Conservation (phyloP, 192 early-diverging fungal genomes). For the Thamnidium elegans region DNA sequence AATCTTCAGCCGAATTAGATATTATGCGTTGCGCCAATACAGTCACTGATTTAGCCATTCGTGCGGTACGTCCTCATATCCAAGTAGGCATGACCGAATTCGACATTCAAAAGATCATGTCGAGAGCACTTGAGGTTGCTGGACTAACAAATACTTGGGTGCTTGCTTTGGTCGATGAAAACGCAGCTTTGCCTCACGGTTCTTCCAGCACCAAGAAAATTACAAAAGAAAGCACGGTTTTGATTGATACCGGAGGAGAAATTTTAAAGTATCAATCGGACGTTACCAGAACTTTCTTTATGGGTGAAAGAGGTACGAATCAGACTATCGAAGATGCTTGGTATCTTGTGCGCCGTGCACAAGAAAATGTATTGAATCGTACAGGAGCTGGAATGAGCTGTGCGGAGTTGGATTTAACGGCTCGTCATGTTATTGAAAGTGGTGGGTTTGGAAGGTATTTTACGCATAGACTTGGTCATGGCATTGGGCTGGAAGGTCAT, state of each 20-base stretch:
- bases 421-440: conserved; percentile 35
- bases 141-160: conserved; percentile 39
- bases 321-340: conserved; percentile 44
- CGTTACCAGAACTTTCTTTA: conserved; percentile 50
- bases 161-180: conserved; percentile 43
- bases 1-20: conserved; percentile 45
- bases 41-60: conserved; percentile 43
- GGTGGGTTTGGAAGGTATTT: conserved; percentile 44
- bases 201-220: conserved; percentile 39
- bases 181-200: conserved; percentile 51
- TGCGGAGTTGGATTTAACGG: conserved; percentile 47
- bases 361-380: conserved; percentile 35
- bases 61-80: conserved; percentile 37
- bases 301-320: conserved; percentile 28
- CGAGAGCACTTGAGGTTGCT: conserved; percentile 26
- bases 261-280: conserved; percentile 47
- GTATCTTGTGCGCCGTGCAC: conserved; percentile 45
- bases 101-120: conserved; percentile 37
- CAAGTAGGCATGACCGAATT: conserved; percentile 33
- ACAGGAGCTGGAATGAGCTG: conserved; percentile 32
- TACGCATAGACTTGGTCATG: conserved; percentile 53
- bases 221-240: conserved; percentile 36
- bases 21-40: conserved; percentile 46
- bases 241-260: conserved; percentile 49
- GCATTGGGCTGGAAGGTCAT: conserved; percentile 50